These are phyloP conservation scores for Apiospora marii DNA, from an alignment of 2,329 filamentous ascomycete species.

Conservation along the genomic window DNA sequence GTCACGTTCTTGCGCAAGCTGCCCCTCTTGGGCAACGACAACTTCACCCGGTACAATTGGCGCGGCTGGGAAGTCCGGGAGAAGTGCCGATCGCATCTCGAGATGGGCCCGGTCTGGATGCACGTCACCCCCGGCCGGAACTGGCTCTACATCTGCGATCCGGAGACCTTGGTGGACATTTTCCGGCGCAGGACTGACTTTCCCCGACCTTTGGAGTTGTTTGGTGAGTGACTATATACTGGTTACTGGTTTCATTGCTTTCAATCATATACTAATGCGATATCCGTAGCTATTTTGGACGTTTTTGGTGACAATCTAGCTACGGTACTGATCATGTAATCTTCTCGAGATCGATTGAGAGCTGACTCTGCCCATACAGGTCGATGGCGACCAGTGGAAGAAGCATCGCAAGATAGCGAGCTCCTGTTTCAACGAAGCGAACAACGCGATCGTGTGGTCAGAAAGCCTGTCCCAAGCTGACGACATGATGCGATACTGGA, in stretches of 20 bases:
- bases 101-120: slow-evolving; percentile 37
- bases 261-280: slow-evolving; percentile 26
- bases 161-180: slow-evolving; percentile 27
- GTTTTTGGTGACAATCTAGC: background rate
- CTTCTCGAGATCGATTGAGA: slow-evolving; percentile 30
- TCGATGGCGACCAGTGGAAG: slow-evolving; percentile 33
- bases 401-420: slow-evolving; percentile 37
- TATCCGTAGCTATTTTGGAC: background rate
- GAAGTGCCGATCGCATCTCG: slow-evolving; percentile 34
- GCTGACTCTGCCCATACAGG: background rate
- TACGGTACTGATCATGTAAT: slow-evolving; percentile 24
- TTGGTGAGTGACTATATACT: too few species aligned
- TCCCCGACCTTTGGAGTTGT: slow-evolving; percentile 26
- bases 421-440: slow-evolving; percentile 41
- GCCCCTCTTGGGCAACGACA: background rate
- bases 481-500: slow-evolving; percentile 42
- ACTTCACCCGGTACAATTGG: slow-evolving; percentile 42
- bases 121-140: slow-evolving; percentile 30
- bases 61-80: slow-evolving; percentile 40
- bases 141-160: slow-evolving; percentile 30
- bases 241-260: too few species aligned
- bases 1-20: background rate
- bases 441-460: slow-evolving; percentile 40
- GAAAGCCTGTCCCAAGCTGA: slow-evolving; percentile 35
- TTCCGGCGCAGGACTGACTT: slow-evolving; percentile 31